Conservation (phyloP, 306 rosid genomes). For the Begonia peltatifolia region DNA sequence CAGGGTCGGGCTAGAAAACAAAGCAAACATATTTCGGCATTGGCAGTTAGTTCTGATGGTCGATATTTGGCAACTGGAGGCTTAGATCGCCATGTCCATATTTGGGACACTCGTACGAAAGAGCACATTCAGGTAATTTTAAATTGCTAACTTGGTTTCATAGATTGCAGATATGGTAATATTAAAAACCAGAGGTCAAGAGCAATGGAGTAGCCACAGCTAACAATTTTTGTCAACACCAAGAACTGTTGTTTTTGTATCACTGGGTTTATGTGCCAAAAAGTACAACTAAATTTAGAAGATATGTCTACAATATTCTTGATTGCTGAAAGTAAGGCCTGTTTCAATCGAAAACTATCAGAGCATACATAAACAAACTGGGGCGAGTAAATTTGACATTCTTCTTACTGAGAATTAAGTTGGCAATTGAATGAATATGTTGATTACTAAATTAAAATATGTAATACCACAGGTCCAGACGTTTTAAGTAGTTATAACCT, state of each 20-base stretch:
- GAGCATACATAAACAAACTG: too few relatives aligned
- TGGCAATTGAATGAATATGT: too few relatives aligned
- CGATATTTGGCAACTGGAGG: constrained; percentile 89
- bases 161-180: background rate
- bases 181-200: background rate
- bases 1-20: constrained; percentile 66
- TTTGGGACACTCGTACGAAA: constrained; percentile 88
- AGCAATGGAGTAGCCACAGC: too few relatives aligned
- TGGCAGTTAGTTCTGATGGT: constrained; percentile 82
- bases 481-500: background rate
- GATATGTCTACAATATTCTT: background rate
- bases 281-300: too few relatives aligned
- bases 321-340: background rate
- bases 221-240: too few relatives aligned
- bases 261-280: too few relatives aligned
- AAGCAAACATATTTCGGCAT: constrained; percentile 48
- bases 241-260: too few relatives aligned
- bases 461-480: too few relatives aligned
- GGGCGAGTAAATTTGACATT: too few relatives aligned
- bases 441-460: too few relatives aligned
- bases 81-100: constrained; percentile 85
- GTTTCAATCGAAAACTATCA: too few relatives aligned
- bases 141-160: background rate
- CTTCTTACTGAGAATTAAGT: too few relatives aligned
- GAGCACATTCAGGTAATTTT: constrained; percentile 70